Percentiles rank a stretch among this genome's conserved stretches.
These are phyloP conservation scores for Phaeotremella fagi DNA, from an alignment of 768 basidiomycete genomes.

Conservation along the genomic window DNA sequence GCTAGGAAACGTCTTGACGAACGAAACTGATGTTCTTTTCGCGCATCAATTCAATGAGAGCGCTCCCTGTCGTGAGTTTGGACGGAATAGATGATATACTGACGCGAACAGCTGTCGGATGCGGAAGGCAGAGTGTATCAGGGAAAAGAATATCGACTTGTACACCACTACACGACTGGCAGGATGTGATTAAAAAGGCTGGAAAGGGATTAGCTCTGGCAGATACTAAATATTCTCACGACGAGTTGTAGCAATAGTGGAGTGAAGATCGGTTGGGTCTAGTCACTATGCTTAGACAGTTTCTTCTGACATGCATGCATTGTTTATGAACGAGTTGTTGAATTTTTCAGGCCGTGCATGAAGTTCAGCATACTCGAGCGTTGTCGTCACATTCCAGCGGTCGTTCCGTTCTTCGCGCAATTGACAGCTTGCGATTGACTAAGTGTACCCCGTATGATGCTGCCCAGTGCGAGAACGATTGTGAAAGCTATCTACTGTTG, in stretches of 20 bases:
- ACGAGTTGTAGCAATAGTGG: constrained; percentile 24
- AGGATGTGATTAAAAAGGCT: constrained; percentile 18
- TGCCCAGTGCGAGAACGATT: too few relatives aligned
- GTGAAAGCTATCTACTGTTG: too few relatives aligned
- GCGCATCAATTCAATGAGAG: constrained; percentile 28
- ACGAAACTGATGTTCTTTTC: constrained; percentile 29
- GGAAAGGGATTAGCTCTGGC: constrained; percentile 11
- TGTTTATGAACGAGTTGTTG: too few relatives aligned
- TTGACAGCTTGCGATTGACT: too few relatives aligned
- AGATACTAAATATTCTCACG: constrained; percentile 5
- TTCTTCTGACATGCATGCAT: too few relatives aligned
- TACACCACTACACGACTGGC: constrained; percentile 16
- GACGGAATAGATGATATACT: background rate
- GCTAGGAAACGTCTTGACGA: constrained; percentile 25
- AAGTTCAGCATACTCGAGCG: too few relatives aligned
- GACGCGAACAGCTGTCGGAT: constrained; percentile 16
- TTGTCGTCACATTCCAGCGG: too few relatives aligned
- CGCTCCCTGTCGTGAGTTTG: constrained; percentile 22
- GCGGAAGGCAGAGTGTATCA: constrained; percentile 6
- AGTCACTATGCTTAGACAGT: too few relatives aligned
- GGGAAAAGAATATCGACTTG: constrained; percentile 20
- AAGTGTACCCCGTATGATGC: too few relatives aligned
- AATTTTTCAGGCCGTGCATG: too few relatives aligned
- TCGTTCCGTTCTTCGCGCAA: too few relatives aligned
- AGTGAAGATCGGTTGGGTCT: too few relatives aligned